These are phyloP conservation scores for Paralagenidium karlingii DNA, from an alignment of 352 stramenopile genomes.

Conservation along the genomic window DNA sequence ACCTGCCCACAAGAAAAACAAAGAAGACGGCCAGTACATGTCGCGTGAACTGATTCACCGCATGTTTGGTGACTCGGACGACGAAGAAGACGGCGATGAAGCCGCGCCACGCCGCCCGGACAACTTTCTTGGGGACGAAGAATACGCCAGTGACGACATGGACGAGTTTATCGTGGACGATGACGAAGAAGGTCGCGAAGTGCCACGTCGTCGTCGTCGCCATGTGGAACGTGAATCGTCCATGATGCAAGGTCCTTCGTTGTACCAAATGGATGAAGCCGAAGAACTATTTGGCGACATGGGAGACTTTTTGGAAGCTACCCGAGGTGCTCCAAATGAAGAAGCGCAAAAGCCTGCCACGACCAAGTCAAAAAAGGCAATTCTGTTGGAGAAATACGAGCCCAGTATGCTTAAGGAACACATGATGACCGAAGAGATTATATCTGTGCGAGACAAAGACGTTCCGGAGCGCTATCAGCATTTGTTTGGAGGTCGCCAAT, in stretches of 20 bases:
- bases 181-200: slow-evolving; percentile 76
- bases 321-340: slow-evolving; percentile 24
- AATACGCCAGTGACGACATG: slow-evolving; percentile 85
- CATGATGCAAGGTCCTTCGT: slow-evolving; percentile 75
- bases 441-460: slow-evolving; percentile 69
- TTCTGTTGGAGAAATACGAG: slow-evolving; percentile 81
- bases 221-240: slow-evolving; percentile 54
- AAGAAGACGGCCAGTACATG: slow-evolving; percentile 69
- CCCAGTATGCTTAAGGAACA: slow-evolving; percentile 78
- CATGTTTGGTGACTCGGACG: slow-evolving; percentile 84
- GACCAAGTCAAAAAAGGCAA: slow-evolving; percentile 65
- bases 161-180: slow-evolving; percentile 86
- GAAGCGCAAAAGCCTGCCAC: neutral
- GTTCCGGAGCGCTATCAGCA: slow-evolving; percentile 70
- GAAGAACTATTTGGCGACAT: slow-evolving; percentile 85
- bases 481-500: slow-evolving; percentile 51
- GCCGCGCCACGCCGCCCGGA: slow-evolving; percentile 38
- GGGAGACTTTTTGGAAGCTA: slow-evolving; percentile 79
- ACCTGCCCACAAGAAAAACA: slow-evolving; percentile 37
- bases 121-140: slow-evolving; percentile 77
- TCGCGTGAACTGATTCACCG: slow-evolving; percentile 76
- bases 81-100: slow-evolving; percentile 73
- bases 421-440: slow-evolving; percentile 82
- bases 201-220: slow-evolving; percentile 43
- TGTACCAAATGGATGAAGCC: slow-evolving; percentile 85